Base-by-base conservation (phyloP, 352 stramenopile genomes). In the Phytopythium delawarense region DNA sequence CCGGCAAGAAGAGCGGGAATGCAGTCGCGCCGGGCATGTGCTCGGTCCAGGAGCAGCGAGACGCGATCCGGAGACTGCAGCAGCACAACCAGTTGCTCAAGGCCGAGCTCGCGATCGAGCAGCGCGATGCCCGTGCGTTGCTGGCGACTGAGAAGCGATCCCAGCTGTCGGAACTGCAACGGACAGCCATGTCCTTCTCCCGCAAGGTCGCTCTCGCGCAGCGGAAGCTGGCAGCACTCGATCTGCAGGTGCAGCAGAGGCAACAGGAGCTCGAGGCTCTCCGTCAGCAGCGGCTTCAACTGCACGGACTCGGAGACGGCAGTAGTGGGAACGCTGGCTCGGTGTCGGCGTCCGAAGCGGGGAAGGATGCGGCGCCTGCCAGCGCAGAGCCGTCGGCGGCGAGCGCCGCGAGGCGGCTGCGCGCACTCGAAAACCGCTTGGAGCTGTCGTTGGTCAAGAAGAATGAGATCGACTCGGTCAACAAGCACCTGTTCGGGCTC, bases 391-490 rank as follows among this genome's bases (percentile, higher is more conserved):
- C 70, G 8, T 76, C 72, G n/a, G 70, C 72, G 0, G 79, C 78
- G 16, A 75, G 76, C 16, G 80, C 70, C 5, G 79, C 65, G 1
- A 62, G 82, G 0, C 81, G 79, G 30, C 56, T 89, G 28, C 78
- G 79, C 0, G 74, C 81, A 21, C 72, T 89, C 0, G 81, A 91
- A 70, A 92, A 91, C 56, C 78, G 84, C 13, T 64, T 91, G 12
- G 84, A 95, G 61, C 71, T 90, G 21, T 76, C 86, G 40, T 74
- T 92, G 1, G 81, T 90, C 48, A 91, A 90, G 59, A 84, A 86
- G 61, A 93, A 92, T 59, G 84, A 92, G 57, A 85, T 91, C 56
- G 81, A 91, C 35, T 91, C 79, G 59, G 81, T 86, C 49, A 93
- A 91, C 64, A 93, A 93, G 62, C 72, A 89, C 42, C 65, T 92